These are phyloP conservation scores for Pharus latifolius DNA, from an alignment of 176 grass and related monocot species.

Conservation along the genomic window DNA sequence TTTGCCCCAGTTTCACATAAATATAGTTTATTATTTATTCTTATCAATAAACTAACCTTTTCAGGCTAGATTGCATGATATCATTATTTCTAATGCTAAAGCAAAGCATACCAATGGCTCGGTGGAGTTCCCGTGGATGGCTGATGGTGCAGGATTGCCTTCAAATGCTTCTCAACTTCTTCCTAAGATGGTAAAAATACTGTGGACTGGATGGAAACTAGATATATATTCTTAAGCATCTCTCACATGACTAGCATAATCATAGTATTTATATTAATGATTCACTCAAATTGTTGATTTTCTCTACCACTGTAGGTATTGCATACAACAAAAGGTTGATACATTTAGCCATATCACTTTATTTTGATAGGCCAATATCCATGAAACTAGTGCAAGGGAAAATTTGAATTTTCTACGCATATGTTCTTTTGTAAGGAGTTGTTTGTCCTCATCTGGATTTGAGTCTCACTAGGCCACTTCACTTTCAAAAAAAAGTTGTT, in stretches of 20 bases:
- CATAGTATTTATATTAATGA: background rate
- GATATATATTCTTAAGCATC: background rate
- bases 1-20: background rate
- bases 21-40: background rate
- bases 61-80: constrained; percentile 79
- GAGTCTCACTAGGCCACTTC: background rate
- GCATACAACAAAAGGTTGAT: no score
- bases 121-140: constrained; percentile 76
- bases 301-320: background rate
- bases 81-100: constrained; percentile 64
- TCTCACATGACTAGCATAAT: background rate
- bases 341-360: no score
- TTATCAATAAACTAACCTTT: constrained; percentile 5
- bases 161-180: constrained; percentile 80
- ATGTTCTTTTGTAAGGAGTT: background rate
- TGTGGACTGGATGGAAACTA: constrained; percentile 4
- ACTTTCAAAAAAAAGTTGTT: background rate
- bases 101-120: constrained; percentile 32
- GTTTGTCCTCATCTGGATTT: background rate
- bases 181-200: constrained; percentile 66
- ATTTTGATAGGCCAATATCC: background rate
- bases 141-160: constrained; percentile 95
- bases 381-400: no score
- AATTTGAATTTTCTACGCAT: no score
- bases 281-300: constrained; percentile 6